Conservation (phyloP, 768 basidiomycete species). For the Lactarius deliciosus region DNA sequence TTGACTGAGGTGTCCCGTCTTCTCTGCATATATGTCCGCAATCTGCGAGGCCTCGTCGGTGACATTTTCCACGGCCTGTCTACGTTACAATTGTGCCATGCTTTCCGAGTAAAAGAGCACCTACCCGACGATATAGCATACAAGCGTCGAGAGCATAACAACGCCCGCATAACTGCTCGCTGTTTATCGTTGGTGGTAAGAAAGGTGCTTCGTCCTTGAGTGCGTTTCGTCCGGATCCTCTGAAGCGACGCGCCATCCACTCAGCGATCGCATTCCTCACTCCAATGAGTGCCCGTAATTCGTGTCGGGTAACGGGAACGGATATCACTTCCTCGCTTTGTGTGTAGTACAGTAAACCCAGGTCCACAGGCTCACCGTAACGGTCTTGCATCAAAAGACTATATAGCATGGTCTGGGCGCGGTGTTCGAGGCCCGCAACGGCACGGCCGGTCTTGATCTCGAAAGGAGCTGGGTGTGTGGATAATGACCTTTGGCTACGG, state of each 20-base stretch:
- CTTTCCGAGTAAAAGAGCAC: slow-evolving; percentile 19
- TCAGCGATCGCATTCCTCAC: slow-evolving; percentile 82
- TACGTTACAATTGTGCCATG: slow-evolving; percentile 7
- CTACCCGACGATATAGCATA: slow-evolving; percentile 89
- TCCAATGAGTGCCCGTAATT: slow-evolving; percentile 78
- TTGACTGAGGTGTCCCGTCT: slow-evolving; percentile 76
- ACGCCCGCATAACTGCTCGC: slow-evolving; percentile 69
- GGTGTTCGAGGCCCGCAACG: slow-evolving; percentile 80
- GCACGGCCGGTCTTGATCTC: slow-evolving; percentile 95
- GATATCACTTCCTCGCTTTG: slow-evolving; percentile 85
- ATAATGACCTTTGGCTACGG: slow-evolving; percentile 33
- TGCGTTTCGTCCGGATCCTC: slow-evolving; percentile 25
- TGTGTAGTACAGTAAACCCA: slow-evolving; percentile 91
- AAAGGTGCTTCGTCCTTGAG: slow-evolving; percentile 45
- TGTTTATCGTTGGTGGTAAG: slow-evolving; percentile 85
- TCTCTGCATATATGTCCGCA: slow-evolving; percentile 67
- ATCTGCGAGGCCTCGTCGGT: slow-evolving; percentile 54
- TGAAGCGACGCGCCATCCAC: slow-evolving; percentile 61
- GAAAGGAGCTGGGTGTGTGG: slow-evolving; percentile 62
- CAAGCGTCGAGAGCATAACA: slow-evolving; percentile 87
- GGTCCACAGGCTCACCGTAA: slow-evolving; percentile 78
- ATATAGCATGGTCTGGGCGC: slow-evolving; percentile 98
- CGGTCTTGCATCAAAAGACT: slow-evolving; percentile 87
- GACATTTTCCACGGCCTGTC: slow-evolving; percentile 68
- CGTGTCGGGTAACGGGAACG: slow-evolving; percentile 77